Evolutionary conservation across 75 land plant genomes (phyloP).

Genomic region (Selaginella moellendorffii): DNA sequence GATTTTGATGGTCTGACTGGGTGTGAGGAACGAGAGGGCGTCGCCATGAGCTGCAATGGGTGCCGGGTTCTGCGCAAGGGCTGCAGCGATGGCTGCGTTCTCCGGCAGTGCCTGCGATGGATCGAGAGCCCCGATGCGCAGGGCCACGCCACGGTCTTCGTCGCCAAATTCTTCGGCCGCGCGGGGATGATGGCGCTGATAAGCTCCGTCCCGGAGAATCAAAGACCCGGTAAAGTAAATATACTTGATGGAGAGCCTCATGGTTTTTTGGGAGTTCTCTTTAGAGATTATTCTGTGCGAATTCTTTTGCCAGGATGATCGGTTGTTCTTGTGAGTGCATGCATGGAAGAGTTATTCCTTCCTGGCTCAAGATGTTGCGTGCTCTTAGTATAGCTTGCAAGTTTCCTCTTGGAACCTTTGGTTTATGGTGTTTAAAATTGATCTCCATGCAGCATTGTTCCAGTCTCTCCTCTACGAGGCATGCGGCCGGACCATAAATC

Average conservation of each 20-base stretch:
- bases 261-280: too few relatives aligned
- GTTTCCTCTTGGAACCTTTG: too few relatives aligned
- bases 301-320: too few relatives aligned
- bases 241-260: too few relatives aligned
- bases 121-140: slow-evolving; percentile 6
- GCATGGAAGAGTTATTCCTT: too few relatives aligned
- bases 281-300: too few relatives aligned
- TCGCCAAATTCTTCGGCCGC: slow-evolving; percentile 6
- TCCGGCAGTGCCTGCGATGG: slow-evolving; percentile 3
- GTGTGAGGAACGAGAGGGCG: too few relatives aligned
- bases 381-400: too few relatives aligned
- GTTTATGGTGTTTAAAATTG: too few relatives aligned
- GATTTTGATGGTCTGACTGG: too few relatives aligned
- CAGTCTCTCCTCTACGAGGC: slow-evolving; percentile 5
- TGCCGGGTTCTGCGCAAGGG: slow-evolving; percentile 1
- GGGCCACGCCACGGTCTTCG: slow-evolving; percentile 3
- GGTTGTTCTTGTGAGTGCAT: too few relatives aligned
- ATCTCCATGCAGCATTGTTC: slow-evolving; percentile 2
- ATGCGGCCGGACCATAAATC: slow-evolving; percentile 5
- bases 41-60: slow-evolving; percentile 8
- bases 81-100: slow-evolving; percentile 2
- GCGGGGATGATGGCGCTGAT: slow-evolving; percentile 3
- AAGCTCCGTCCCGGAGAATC: not conserved
- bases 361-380: too few relatives aligned
- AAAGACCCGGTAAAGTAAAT: slow-evolving; percentile 10